Evolutionary conservation across 169 alveolate species (phyloP), one percentile per base, ranked within the genome.

Genomic region (Prorocentrum cordatum): DNA sequence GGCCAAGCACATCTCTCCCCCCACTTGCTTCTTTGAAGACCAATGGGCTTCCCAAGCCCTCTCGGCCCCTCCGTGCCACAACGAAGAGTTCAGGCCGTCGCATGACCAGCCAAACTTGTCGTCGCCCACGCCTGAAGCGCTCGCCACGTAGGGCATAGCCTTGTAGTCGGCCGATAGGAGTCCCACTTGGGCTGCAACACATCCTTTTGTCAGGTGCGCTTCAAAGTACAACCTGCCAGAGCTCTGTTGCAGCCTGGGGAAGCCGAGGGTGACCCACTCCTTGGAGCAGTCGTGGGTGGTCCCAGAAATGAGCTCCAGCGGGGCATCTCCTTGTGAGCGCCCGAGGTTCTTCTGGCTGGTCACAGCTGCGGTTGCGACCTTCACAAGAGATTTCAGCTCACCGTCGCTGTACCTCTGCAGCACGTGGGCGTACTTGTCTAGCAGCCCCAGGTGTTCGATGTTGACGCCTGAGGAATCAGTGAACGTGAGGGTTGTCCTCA

Each of bases 341-440:
- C n/a, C n/a, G n/a, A n/a, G n/a, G n/a, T n/a, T n/a, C n/a, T n/a
- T n/a, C n/a, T n/a, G n/a, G n/a, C n/a, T n/a, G n/a, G n/a, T n/a
- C n/a, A n/a, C n/a, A n/a, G n/a, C n/a, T n/a, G n/a, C n/a, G n/a
- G n/a, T n/a, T n/a, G n/a, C n/a, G n/a, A n/a, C n/a, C n/a, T n/a
- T n/a, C n/a, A n/a, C n/a, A n/a, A n/a, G n/a, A n/a, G n/a, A n/a
- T n/a, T n/a, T n/a, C n/a, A n/a, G n/a, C n/a, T n/a, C n/a, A n/a
- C 38, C 18, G 64, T 77, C 88, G 35, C 59, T 58, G 64, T 77
- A 77, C 88, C 59, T 45, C 33, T 24, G 61, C 16, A 18, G 42
- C 86, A 75, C 86, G 33, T 75, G 86, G 32, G 72, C 86, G 42
- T 75, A 75, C 22, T 75, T 75, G 86, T 75, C 86, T 61, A 75